Evolutionary conservation across 306 rosid genomes (phyloP).

Genomic region (Medicago lupulina): DNA sequence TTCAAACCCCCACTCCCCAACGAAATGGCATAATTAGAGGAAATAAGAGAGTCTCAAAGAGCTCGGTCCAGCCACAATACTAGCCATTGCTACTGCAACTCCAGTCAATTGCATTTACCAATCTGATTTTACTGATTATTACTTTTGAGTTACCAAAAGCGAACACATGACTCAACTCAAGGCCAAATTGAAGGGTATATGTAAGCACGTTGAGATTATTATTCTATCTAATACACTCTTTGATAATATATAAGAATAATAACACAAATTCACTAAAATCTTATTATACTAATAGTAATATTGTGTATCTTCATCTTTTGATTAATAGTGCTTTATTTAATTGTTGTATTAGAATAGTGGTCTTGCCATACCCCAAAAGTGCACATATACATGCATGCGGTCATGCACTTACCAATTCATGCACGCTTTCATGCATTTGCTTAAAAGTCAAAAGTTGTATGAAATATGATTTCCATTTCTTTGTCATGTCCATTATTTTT

Average conservation of each 20-base stretch:
- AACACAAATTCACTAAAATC: no score
- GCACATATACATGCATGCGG: not conserved
- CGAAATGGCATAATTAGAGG: constrained; percentile 37
- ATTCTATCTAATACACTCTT: no score
- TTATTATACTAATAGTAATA: no score
- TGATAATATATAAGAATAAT: no score
- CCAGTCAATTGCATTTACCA: constrained; percentile 43
- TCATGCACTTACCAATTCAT: not conserved
- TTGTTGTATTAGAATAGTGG: no score
- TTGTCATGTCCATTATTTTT: no score
- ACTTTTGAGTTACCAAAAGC: constrained; percentile 47
- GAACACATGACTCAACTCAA: constrained; percentile 46
- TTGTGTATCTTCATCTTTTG: not conserved
- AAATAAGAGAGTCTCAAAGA: constrained; percentile 40
- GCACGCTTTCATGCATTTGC: not conserved
- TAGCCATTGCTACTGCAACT: constrained; percentile 52
- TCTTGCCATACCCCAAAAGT: not conserved
- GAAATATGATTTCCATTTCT: not conserved
- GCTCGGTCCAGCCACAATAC: constrained; percentile 46
- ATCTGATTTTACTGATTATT: constrained; percentile 48
- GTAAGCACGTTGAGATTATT: constrained; percentile 27
- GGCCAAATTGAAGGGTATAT: constrained; percentile 50
- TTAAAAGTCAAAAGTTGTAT: not conserved
- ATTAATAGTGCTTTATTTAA: no score
- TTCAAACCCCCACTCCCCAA: not conserved